phyloP scores from a whole-genome alignment of 106 monocot species.

The Dioscorea zingiberensis region DNA sequence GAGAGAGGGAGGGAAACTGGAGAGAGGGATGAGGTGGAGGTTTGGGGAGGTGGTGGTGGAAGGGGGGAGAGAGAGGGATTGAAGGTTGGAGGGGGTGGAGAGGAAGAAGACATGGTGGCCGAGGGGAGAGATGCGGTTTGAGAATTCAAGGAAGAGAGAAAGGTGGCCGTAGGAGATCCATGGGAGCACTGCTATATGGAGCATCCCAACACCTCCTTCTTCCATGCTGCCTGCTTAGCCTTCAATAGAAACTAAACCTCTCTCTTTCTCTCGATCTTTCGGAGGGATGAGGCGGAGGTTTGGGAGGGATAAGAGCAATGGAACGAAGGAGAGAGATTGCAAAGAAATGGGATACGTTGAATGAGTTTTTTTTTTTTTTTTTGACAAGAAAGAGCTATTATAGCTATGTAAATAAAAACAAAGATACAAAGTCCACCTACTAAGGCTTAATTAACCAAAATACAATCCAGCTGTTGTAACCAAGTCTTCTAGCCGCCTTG shows the following conservation, averaged over 20 bases:
- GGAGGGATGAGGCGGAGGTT: constrained; percentile 1
- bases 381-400: too few relatives aligned
- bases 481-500: too few relatives aligned
- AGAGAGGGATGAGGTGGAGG: neutral
- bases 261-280: too few relatives aligned
- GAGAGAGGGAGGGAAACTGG: neutral
- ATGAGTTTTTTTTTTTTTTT: too few relatives aligned
- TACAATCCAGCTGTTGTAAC: too few relatives aligned
- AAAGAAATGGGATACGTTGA: too few relatives aligned
- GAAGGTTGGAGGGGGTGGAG: neutral
- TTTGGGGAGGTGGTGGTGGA: neutral
- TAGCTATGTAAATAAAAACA: too few relatives aligned
- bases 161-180: neutral
- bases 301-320: too few relatives aligned
- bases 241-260: too few relatives aligned
- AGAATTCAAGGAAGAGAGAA: neutral
- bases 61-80: neutral
- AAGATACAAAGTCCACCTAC: too few relatives aligned
- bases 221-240: neutral
- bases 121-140: neutral
- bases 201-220: neutral
- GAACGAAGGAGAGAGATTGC: neutral
- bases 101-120: constrained; percentile 2
- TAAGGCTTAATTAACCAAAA: too few relatives aligned
- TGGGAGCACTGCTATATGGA: constrained; percentile 1